phyloP scores from a whole-genome alignment of 1,284 basidiomycete genomes.

The Melampsora abietis-canadensis region DNA sequence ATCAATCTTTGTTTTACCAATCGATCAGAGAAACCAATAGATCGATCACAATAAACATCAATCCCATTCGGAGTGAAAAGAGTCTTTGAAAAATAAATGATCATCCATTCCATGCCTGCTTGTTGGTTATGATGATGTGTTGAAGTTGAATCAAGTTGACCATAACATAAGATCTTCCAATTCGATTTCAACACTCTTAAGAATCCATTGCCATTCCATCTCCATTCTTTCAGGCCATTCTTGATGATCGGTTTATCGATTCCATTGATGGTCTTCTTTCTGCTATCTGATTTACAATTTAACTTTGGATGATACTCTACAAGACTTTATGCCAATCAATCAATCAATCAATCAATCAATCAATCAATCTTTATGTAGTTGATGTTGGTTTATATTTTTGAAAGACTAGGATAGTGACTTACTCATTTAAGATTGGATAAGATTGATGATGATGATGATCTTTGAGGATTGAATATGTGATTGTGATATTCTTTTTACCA shows the following conservation, averaged over 20 bases:
- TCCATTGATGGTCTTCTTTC: slow-evolving; percentile 19
- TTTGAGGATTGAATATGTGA: slow-evolving; percentile 21
- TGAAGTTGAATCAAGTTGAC: slow-evolving; percentile 47
- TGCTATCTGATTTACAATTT: neutral
- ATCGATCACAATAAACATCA: slow-evolving; percentile 57
- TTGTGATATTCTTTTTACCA: slow-evolving; percentile 26
- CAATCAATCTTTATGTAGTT: too few relatives aligned
- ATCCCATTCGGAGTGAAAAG: slow-evolving; percentile 60
- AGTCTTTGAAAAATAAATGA: slow-evolving; percentile 60
- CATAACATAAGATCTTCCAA: slow-evolving; percentile 59
- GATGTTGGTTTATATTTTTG: too few relatives aligned
- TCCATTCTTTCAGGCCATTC: slow-evolving; percentile 41
- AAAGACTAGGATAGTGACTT: too few relatives aligned
- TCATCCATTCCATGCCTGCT: slow-evolving; percentile 55
- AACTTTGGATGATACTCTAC: slow-evolving; percentile 17
- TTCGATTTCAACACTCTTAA: slow-evolving; percentile 57
- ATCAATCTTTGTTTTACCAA: slow-evolving; percentile 47
- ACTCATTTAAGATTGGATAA: neutral
- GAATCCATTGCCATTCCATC: slow-evolving; percentile 58
- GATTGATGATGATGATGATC: slow-evolving; percentile 11
- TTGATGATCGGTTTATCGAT: slow-evolving; percentile 4
- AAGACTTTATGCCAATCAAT: neutral
- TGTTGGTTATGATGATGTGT: neutral
- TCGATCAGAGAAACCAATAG: slow-evolving; percentile 48
- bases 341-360: neutral